Conservation (phyloP, 768 basidiomycete species). For the Ramaria rubella region DNA sequence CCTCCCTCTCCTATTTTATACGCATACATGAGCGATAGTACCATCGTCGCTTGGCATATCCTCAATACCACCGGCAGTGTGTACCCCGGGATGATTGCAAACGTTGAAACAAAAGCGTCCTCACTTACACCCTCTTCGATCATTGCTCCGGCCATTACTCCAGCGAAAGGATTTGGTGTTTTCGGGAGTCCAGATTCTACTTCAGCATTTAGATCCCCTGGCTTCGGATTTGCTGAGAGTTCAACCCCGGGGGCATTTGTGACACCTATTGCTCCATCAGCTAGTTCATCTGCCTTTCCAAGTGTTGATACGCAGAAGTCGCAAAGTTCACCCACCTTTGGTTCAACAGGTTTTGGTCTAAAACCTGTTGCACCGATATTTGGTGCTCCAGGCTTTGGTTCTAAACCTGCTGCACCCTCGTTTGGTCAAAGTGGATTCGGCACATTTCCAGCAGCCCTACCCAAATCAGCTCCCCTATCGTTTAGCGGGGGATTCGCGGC, state of each 20-base stretch:
- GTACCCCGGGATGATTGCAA: slow-evolving; percentile 54
- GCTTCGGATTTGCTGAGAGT: slow-evolving; percentile 25
- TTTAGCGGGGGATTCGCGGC: slow-evolving; percentile 21
- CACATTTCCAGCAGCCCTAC: slow-evolving; percentile 18
- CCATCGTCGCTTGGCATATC: slow-evolving; percentile 65
- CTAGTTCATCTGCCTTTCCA: slow-evolving; percentile 19
- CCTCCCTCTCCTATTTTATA: slow-evolving; percentile 56
- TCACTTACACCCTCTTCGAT: neutral
- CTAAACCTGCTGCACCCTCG: slow-evolving; percentile 6
- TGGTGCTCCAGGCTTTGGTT: slow-evolving; percentile 12
- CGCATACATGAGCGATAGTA: slow-evolving; percentile 74
- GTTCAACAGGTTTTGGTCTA: slow-evolving; percentile 28
- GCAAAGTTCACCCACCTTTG: slow-evolving; percentile 17
- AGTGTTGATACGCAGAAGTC: neutral
- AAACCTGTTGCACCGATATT: slow-evolving; percentile 7
- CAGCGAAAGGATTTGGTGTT: slow-evolving; percentile 4
- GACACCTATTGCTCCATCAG: slow-evolving; percentile 24
- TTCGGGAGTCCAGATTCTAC: neutral
- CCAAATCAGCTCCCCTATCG: slow-evolving; percentile 11
- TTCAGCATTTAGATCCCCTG: slow-evolving; percentile 22
- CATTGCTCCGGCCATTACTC: neutral
- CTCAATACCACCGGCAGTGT: slow-evolving; percentile 46
- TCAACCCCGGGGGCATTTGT: slow-evolving; percentile 26
- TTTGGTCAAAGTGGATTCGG: slow-evolving; percentile 14
- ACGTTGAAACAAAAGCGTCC: slow-evolving; percentile 14